Evolutionary conservation across 1,284 basidiomycete species (phyloP), one percentile per base, ranked within the genome.

Genomic region (Austroboletus rostrupii): DNA sequence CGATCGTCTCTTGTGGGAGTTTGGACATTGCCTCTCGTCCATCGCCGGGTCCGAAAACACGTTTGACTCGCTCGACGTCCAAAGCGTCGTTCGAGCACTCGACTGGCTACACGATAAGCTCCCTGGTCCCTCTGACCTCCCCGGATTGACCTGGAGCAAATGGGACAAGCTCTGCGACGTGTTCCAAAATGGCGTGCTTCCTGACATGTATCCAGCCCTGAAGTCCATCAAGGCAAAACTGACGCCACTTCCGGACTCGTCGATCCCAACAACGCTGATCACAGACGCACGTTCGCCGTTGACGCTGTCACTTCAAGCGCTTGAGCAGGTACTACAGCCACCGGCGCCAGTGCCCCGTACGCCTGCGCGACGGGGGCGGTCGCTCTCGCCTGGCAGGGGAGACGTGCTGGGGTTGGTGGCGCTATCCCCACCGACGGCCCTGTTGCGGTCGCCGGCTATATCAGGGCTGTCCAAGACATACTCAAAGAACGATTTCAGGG

Each of bases 381-480:
- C 50, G n/a, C 48, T 56, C 14, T 33, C 48, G 9, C 33, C 48
- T 0, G 58, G 55, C 19, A 50, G 53, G 11, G 59, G 58, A n/a
- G 59, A 61, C 13, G 61, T 61, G 41, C 21, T 61, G 26, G 65
- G 68, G 11, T 48, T 70, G 26, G 65, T 66, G 0, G 65, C 65
- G 10, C 53, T 67, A 5, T 69, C 66, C 1, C 87, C 87, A 2
- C 83, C 85, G 11, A 80, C 81, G 5, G 79, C 85, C 10, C 58
- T 90, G 17, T 71, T 90, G 41, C 76, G 87, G 41, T 86, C 85
- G 1, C 85, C 87, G 0, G 83, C 81, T 2, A 79, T 82, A 21
- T 85, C 84, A 1, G 85, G 85, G n/a, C 72, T 90, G 29, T 89
- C 88, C 16, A 91, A 90, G 70, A 89, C 77, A 52, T 91, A 90